Percentiles rank a stretch among this genome's conserved stretches.
Conservation (phyloP, 495 filamentous ascomycete species). For the Usnea hakonensis region DNA sequence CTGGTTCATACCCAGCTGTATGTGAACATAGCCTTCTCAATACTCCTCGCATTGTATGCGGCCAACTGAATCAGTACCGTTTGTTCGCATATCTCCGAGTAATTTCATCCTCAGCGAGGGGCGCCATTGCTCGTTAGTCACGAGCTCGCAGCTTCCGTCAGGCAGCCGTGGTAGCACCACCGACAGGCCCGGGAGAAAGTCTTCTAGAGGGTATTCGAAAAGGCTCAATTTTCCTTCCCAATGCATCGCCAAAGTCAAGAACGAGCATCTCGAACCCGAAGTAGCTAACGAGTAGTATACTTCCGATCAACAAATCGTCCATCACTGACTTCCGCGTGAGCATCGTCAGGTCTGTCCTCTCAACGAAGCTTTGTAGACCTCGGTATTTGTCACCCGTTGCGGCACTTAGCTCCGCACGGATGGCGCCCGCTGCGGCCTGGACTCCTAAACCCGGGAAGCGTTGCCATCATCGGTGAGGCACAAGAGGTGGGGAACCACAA, state of each 20-base stretch:
- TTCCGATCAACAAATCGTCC: slow-evolving; percentile 31
- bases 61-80: background rate
- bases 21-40: background rate
- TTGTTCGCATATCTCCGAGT: background rate
- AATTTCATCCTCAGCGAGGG: background rate
- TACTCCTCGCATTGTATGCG: too few relatives aligned
- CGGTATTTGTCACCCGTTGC: slow-evolving; percentile 31
- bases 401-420: background rate
- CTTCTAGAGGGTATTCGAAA: slow-evolving; percentile 31
- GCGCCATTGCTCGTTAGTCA: slow-evolving; percentile 29
- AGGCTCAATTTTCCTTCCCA: slow-evolving; percentile 30
- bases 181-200: slow-evolving; percentile 31
- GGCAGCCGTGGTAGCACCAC: slow-evolving; percentile 31
- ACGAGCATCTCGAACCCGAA: slow-evolving; percentile 28
- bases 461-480: background rate
- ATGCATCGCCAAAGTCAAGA: slow-evolving; percentile 30
- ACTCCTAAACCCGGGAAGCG: background rate
- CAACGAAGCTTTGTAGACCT: slow-evolving; percentile 27
- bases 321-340: slow-evolving; percentile 26
- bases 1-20: too few relatives aligned
- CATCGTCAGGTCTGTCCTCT: slow-evolving; percentile 25
- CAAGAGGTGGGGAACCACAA: slow-evolving; percentile 17
- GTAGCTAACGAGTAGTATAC: slow-evolving; percentile 32
- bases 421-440: background rate
- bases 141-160: slow-evolving; percentile 32